Base-by-base conservation (phyloP, 352 stramenopile species). In the Phytophthora palmivora region DNA sequence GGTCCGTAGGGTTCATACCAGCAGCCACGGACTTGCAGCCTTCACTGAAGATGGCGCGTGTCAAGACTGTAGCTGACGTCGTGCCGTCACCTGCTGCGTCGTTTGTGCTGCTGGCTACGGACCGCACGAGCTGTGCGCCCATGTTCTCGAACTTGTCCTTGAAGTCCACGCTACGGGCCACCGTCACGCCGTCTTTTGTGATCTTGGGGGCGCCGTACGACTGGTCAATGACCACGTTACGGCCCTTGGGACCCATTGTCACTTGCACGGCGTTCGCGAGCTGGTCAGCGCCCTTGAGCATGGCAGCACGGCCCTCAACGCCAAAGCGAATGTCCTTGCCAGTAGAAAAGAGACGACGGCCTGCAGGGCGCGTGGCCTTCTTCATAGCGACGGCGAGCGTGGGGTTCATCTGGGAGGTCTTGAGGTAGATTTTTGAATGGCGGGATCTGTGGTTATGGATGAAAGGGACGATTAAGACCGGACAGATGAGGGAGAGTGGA, bases 301-400 rank as follows among this genome's bases (percentile, higher is more conserved):
- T 99, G 47, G 95, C 87, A 38, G 97, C 96, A 47, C 98, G 91
- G 60, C 97, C 97, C 61, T 97, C 97, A 24, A 99, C 96, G 47
- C 98, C 97, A 78, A 99, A 99, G 75, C 97, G 97, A 70, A 99
- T 98, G 70, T 99, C 97, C 82, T 99, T 99, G 61, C 96, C 97
- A 41, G 89, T 91, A 16, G 85, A 87, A 24, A 93, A 94, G 62
- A 84, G 79, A 55, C 87, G 87, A 68, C 77, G 81, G 70, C 74
- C 72, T n/a, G 70, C 37, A 34, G 66, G 60, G 58, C 58, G 70
- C 52, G 74, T 52, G 57, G 79, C 80, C 73, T 90, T 89, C 78
- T 92, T 92, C 24, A 81, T 56, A 43, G 79, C 69, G 41, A 90
- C 64, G 18, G 72, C 78, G 51, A 89, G 78, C 71, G 75, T 67